Conservation (phyloP, 192 early-diverging fungal species). For the Powellomyces hirtus region DNA sequence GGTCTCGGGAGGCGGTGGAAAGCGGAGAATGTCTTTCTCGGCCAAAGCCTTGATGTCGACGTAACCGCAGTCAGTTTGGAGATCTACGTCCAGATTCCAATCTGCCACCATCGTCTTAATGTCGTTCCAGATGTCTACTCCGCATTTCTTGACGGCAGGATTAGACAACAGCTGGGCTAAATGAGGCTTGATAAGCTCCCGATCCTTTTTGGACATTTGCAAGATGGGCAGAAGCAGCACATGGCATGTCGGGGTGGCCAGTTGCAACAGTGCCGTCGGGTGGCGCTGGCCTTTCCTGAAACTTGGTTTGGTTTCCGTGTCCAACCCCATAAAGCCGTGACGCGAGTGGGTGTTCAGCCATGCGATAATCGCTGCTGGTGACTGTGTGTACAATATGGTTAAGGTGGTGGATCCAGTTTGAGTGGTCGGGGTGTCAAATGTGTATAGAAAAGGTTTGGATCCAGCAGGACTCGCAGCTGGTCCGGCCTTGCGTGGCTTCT, state of each 20-base stretch:
- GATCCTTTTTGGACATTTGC: not conserved
- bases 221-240: not conserved
- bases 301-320: slow-evolving; percentile 1
- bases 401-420: too few species aligned
- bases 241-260: not conserved
- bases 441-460: too few species aligned
- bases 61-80: not conserved
- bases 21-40: not conserved
- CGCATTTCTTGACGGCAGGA: not conserved
- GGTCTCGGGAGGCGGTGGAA: not conserved
- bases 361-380: not conserved
- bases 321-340: not conserved
- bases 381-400: not conserved
- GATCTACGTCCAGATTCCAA: not conserved
- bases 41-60: not conserved
- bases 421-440: too few species aligned
- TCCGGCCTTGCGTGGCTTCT: too few species aligned
- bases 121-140: not conserved
- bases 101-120: not conserved
- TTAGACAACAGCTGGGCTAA: not conserved
- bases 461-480: too few species aligned
- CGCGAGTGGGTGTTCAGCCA: not conserved
- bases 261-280: not conserved
- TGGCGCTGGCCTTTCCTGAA: not conserved
- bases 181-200: not conserved